A percentile compares a stretch with the other conserved stretches of the same genome.
phyloP scores from a whole-genome alignment of 805 yeast species.

The Metschnikowia bowlesiae region DNA sequence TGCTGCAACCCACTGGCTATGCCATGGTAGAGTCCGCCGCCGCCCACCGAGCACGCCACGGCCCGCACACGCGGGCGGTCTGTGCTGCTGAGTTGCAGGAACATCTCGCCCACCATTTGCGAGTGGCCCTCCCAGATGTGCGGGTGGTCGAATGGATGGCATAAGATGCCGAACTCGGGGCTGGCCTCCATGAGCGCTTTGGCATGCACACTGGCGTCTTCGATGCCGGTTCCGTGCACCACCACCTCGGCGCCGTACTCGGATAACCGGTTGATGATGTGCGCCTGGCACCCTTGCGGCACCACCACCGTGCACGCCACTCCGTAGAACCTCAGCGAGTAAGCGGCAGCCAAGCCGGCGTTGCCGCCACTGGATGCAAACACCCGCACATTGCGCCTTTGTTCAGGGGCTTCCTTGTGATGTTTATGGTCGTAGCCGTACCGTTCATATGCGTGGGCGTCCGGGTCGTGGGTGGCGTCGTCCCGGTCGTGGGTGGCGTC shows the following conservation, averaged over 20 bases:
- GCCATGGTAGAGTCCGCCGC: slow-evolving; percentile 56
- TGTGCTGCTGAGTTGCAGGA: slow-evolving; percentile 21
- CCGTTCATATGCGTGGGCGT: too few relatives aligned
- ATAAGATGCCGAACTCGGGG: slow-evolving; percentile 35
- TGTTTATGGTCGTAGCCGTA: too few relatives aligned
- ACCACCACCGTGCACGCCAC: slow-evolving; percentile 58
- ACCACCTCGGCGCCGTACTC: slow-evolving; percentile 49
- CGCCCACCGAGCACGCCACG: slow-evolving; percentile 53
- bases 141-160: slow-evolving; percentile 53
- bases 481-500: too few relatives aligned
- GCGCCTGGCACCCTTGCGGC: slow-evolving; percentile 45
- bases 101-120: slow-evolving; percentile 32
- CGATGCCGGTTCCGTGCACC: slow-evolving; percentile 42
- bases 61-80: slow-evolving; percentile 33
- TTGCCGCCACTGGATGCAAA: slow-evolving; percentile 55
- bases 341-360: slow-evolving; percentile 54
- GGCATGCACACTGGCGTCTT: slow-evolving; percentile 48
- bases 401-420: too few relatives aligned
- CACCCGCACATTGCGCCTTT: slow-evolving; percentile 32
- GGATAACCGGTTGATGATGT: slow-evolving; percentile 43
- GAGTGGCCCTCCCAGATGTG: slow-evolving; percentile 55
- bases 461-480: too few relatives aligned
- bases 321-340: slow-evolving; percentile 34
- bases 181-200: slow-evolving; percentile 21
- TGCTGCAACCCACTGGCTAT: slow-evolving; percentile 40